Evolutionary conservation across 805 yeast genomes (phyloP).

Genomic region (Candida alai): DNA sequence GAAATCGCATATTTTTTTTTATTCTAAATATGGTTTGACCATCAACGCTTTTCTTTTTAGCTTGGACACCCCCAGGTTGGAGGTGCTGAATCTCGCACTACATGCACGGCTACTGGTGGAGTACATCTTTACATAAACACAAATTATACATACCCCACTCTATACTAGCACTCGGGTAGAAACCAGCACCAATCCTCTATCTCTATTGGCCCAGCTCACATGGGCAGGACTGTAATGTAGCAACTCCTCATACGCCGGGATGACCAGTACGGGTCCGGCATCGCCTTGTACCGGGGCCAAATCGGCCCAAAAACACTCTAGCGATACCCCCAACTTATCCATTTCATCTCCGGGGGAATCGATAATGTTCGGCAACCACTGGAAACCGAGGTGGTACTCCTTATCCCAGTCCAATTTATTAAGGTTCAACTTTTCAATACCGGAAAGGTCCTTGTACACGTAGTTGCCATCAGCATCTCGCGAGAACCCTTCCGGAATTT

Average conservation of each 20-base stretch:
- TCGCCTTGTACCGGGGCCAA: slow-evolving; percentile 44
- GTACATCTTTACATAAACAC: too few relatives aligned
- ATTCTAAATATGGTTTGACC: neutral
- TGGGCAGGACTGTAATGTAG: slow-evolving; percentile 62
- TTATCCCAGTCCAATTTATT: slow-evolving; percentile 63
- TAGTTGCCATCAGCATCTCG: slow-evolving; percentile 39
- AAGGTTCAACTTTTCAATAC: slow-evolving; percentile 61
- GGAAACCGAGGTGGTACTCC: slow-evolving; percentile 58
- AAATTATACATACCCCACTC: slow-evolving; percentile 1
- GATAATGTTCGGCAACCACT: slow-evolving; percentile 65
- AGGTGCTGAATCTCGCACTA: too few relatives aligned
- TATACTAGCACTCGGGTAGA: slow-evolving; percentile 42
- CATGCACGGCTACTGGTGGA: too few relatives aligned
- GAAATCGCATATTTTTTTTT: slow-evolving; percentile 47
- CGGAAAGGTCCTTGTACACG: slow-evolving; percentile 50
- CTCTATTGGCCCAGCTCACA: slow-evolving; percentile 60
- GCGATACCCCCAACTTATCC: slow-evolving; percentile 48
- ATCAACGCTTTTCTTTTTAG: neutral
- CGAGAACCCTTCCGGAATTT: slow-evolving; percentile 46
- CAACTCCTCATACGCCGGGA: slow-evolving; percentile 74
- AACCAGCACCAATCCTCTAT: slow-evolving; percentile 66
- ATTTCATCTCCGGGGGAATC: slow-evolving; percentile 17
- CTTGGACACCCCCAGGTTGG: too few relatives aligned
- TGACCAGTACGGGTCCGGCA: slow-evolving; percentile 22
- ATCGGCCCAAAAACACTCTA: slow-evolving; percentile 80